These are phyloP conservation scores for Penicillium paneum DNA, from an alignment of 2,329 filamentous ascomycete genomes.

Conservation along the genomic window DNA sequence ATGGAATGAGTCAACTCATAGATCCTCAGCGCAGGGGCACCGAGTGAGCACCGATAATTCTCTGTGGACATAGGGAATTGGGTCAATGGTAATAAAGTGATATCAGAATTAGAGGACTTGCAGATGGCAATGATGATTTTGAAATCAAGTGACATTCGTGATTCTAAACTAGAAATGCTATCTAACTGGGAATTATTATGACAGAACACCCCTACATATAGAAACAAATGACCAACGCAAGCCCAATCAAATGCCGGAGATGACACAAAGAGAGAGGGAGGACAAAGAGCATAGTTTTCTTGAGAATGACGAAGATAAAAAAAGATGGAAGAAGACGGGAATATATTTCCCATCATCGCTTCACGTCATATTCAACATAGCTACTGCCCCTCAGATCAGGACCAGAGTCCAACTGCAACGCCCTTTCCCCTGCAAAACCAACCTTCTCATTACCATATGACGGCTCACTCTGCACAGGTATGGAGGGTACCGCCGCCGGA, in stretches of 20 bases:
- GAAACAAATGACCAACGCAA: neutral
- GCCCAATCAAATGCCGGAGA: neutral
- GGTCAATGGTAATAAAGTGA: too few species aligned
- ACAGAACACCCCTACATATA: neutral
- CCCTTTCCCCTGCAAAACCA: conserved; percentile 42
- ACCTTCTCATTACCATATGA: conserved; percentile 42
- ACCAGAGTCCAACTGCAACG: conserved; percentile 28
- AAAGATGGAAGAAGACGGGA: neutral
- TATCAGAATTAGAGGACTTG: too few species aligned
- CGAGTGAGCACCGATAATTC: too few species aligned
- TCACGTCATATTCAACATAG: conserved; percentile 39
- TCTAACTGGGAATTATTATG: neutral
- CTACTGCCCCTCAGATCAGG: conserved; percentile 32
- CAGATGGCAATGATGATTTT: neutral
- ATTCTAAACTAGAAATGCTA: neutral
- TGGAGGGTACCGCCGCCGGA: conserved; percentile 12
- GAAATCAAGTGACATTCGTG: neutral
- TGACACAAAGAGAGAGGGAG: neutral
- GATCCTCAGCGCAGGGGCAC: too few species aligned
- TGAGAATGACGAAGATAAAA: neutral
- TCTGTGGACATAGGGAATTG: too few species aligned
- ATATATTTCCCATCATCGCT: conserved; percentile 20
- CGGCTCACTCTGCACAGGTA: neutral
- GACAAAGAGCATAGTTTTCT: neutral
- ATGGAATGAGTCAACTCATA: too few species aligned